These are phyloP conservation scores for Oligophagozyma castellii DNA, from an alignment of 1,139 yeast genomes.

Conservation along the genomic window DNA sequence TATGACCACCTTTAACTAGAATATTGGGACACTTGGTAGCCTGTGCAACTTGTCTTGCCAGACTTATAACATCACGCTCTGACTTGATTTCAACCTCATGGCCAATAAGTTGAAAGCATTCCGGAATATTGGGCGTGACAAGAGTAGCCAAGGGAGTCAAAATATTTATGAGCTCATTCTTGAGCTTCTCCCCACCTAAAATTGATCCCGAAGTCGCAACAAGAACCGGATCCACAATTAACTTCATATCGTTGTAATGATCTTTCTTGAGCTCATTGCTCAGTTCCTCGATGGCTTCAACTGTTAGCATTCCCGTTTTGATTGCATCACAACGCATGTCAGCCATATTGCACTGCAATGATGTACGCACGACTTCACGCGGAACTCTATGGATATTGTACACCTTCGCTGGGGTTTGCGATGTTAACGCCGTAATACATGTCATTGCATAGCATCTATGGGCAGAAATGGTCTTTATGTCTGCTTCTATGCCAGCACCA, in stretches of 20 bases:
- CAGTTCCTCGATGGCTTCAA: conserved; percentile 40
- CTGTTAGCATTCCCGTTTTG: conserved; percentile 72
- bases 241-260: conserved; percentile 23
- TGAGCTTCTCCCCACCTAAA: conserved; percentile 36
- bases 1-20: conserved; percentile 74
- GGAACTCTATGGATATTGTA: conserved; percentile 35
- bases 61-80: conserved; percentile 27
- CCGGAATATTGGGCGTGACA: conserved; percentile 66
- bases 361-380: conserved; percentile 29
- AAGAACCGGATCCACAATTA: conserved; percentile 76
- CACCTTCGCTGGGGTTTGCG: conserved; percentile 65
- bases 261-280: conserved; percentile 26
- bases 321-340: conserved; percentile 60
- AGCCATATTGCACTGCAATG: conserved; percentile 41
- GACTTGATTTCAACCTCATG: conserved; percentile 13
- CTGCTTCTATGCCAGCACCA: conserved; percentile 95
- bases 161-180: conserved; percentile 28
- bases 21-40: conserved; percentile 38
- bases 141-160: conserved; percentile 44
- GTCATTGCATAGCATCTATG: conserved; percentile 74
- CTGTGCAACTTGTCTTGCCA: conserved; percentile 34
- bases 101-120: conserved; percentile 33
- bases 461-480: conserved; percentile 67
- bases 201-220: conserved; percentile 63
- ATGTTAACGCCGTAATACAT: conserved; percentile 70